Evolutionary conservation across 202 grass and related monocot genomes (phyloP).

Genomic region (Brachypodium distachyon): DNA sequence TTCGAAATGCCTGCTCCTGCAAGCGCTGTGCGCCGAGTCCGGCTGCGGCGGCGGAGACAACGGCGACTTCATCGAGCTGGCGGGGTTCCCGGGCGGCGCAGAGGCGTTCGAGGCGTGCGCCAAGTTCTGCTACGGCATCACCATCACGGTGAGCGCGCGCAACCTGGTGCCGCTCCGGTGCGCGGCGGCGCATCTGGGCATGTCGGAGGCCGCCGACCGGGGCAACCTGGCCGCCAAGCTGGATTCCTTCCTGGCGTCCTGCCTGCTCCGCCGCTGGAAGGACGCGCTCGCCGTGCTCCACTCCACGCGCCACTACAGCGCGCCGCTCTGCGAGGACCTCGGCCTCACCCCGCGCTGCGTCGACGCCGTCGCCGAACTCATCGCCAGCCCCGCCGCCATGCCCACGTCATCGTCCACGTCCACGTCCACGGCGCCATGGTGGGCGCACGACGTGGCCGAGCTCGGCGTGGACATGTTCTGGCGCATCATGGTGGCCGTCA

Average conservation of each 20-base stretch:
- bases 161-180: conserved; percentile 76
- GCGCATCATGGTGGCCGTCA: conserved; percentile 92
- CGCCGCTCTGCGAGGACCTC: conserved; percentile 65
- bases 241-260: conserved; percentile 81
- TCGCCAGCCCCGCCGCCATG: conserved; percentile 28
- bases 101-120: conserved; percentile 90
- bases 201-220: conserved; percentile 76
- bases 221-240: conserved; percentile 84
- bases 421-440: conserved; percentile 52
- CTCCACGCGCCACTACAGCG: conserved; percentile 57
- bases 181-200: conserved; percentile 78
- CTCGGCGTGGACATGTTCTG: conserved; percentile 83
- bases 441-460: conserved; percentile 69
- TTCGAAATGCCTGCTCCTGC: conserved; percentile 80
- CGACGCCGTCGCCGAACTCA: conserved; percentile 55
- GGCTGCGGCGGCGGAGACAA: neutral
- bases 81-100: conserved; percentile 53
- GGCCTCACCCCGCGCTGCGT: conserved; percentile 75
- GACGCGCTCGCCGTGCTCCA: conserved; percentile 69
- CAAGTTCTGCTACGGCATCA: conserved; percentile 96
- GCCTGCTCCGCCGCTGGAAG: conserved; percentile 95
- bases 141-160: conserved; percentile 77
- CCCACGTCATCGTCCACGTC: neutral
- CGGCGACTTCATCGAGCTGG: conserved; percentile 43
- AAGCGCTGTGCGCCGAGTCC: conserved; percentile 58